These are phyloP conservation scores for Blastocystis sp. DNA, from an alignment of 352 stramenopile species.

Conservation along the genomic window DNA sequence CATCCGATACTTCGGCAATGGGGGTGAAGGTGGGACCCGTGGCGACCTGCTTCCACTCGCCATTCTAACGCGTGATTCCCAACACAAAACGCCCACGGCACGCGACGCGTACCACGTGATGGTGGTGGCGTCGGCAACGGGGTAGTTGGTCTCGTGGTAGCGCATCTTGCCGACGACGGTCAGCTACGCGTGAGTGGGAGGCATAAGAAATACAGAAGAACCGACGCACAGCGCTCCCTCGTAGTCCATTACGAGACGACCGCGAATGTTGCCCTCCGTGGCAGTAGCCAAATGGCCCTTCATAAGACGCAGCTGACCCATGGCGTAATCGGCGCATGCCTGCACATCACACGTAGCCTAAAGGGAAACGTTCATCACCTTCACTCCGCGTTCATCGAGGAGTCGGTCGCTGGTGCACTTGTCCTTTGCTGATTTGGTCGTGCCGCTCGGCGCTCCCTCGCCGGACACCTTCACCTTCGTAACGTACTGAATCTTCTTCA, in stretches of 20 bases:
- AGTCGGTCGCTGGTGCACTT: conserved; percentile 22
- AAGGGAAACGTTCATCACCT: not conserved
- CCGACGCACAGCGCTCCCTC: not conserved
- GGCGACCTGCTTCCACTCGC: conserved; percentile 7
- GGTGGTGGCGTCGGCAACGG: conserved; percentile 20
- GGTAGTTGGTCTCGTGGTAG: conserved; percentile 60
- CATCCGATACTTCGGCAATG: not conserved
- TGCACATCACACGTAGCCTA: not conserved
- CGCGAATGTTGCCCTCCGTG: conserved; percentile 65
- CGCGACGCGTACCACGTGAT: conserved; percentile 65
- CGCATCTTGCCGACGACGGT: conserved; percentile 49
- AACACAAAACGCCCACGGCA: not conserved
- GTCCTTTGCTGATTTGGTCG: conserved; percentile 20
- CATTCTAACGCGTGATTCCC: not conserved
- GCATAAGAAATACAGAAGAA: not conserved
- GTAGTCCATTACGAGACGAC: conserved; percentile 3
- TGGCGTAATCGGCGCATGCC: conserved; percentile 43
- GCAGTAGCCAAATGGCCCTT: conserved; percentile 42
- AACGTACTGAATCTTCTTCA: conserved; percentile 27
- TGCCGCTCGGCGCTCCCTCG: not conserved
- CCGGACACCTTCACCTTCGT: not conserved
- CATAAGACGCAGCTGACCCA: conserved; percentile 59
- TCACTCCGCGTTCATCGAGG: conserved; percentile 19
- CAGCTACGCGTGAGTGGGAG: not conserved
- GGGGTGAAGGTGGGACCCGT: conserved; percentile 42